phyloP scores from a whole-genome alignment of 148 eudicot genomes.

The Rhododendron vialii region DNA sequence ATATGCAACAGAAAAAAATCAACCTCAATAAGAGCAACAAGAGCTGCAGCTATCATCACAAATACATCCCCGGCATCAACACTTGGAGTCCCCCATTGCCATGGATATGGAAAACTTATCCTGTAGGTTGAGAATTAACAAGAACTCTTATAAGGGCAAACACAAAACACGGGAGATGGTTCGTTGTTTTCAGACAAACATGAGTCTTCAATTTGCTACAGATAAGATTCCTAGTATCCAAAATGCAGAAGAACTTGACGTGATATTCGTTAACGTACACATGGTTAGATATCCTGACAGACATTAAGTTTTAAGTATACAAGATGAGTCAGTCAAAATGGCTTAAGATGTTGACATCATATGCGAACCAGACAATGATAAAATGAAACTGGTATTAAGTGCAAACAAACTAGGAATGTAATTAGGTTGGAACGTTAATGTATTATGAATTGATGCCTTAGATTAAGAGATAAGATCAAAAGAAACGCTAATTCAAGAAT shows the following conservation, averaged over 20 bases:
- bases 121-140: slow-evolving; percentile 35
- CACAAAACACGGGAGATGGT: background rate
- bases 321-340: background rate
- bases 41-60: slow-evolving; percentile 76
- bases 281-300: background rate
- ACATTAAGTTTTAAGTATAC: background rate
- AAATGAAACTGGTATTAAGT: background rate
- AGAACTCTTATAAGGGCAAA: background rate
- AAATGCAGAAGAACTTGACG: background rate
- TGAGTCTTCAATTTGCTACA: background rate
- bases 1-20: background rate
- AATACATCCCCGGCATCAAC: slow-evolving; percentile 56
- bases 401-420: background rate
- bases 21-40: slow-evolving; percentile 85
- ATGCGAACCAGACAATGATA: background rate
- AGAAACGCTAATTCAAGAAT: background rate
- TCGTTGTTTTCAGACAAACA: background rate
- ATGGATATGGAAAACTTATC: slow-evolving; percentile 86
- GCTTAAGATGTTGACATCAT: background rate
- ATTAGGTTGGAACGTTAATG: no score
- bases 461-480: background rate
- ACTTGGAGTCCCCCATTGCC: slow-evolving; percentile 89
- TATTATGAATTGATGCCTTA: background rate
- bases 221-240: background rate
- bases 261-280: background rate